These are phyloP conservation scores for Quercus glauca DNA, from an alignment of 306 rosid species.

Conservation along the genomic window DNA sequence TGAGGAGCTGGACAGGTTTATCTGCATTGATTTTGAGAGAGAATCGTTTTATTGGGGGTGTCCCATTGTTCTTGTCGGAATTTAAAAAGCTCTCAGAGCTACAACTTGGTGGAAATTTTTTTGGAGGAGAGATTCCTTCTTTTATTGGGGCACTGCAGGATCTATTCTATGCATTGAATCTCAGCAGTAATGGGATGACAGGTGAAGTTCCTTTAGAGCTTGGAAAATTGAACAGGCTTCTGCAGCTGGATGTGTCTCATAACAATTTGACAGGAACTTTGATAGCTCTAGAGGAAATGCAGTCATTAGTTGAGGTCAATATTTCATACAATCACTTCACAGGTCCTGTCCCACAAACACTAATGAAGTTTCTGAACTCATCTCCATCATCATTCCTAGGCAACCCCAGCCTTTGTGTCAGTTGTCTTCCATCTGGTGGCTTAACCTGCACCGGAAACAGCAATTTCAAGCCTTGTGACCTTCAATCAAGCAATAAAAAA, in stretches of 20 bases:
- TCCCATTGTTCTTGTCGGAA: slow-evolving; percentile 50
- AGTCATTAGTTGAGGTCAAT: slow-evolving; percentile 44
- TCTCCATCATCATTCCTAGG: slow-evolving; percentile 47
- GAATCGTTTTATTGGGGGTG: slow-evolving; percentile 58
- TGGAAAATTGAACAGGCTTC: slow-evolving; percentile 29
- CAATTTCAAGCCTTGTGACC: slow-evolving; percentile 47
- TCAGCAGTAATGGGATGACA: slow-evolving; percentile 65
- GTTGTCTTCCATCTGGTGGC: slow-evolving; percentile 35
- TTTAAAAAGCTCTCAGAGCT: slow-evolving; percentile 49
- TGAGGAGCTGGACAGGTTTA: slow-evolving; percentile 54
- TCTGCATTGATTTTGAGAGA: slow-evolving; percentile 52
- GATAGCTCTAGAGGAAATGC: slow-evolving; percentile 36
- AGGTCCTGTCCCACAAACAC: slow-evolving; percentile 54
- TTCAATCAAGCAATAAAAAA: slow-evolving; percentile 23
- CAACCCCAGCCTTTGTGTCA: slow-evolving; percentile 61
- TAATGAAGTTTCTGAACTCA: slow-evolving; percentile 45
- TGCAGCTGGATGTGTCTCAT: slow-evolving; percentile 56
- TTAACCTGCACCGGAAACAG: slow-evolving; percentile 29
- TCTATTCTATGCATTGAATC: slow-evolving; percentile 55
- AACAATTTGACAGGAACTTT: slow-evolving; percentile 76
- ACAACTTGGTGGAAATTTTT: slow-evolving; percentile 69
- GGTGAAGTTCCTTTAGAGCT: slow-evolving; percentile 66
- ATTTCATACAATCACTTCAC: slow-evolving; percentile 64
- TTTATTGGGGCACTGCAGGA: slow-evolving; percentile 55
- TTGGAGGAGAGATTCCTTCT: slow-evolving; percentile 70